Conservation (phyloP, 352 stramenopile genomes). For the Phytopythium litorale region DNA sequence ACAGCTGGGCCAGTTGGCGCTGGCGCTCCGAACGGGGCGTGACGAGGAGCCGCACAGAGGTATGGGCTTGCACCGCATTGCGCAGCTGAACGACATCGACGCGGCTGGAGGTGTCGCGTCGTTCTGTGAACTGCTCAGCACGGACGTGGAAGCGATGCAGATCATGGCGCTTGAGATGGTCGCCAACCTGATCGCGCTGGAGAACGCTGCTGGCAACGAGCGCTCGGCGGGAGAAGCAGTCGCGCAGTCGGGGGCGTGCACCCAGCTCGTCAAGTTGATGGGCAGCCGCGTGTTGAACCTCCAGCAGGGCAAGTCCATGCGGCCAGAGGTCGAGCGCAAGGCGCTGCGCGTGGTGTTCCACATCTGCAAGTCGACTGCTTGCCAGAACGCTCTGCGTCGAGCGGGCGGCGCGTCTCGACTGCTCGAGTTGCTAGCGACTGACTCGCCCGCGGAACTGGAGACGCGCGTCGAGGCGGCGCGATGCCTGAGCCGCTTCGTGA, state of each 20-base stretch:
- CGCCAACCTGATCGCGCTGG: conserved; percentile 64
- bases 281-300: conserved; percentile 53
- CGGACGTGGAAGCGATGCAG: conserved; percentile 49
- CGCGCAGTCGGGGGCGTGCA: conserved; percentile 51
- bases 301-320: conserved; percentile 34
- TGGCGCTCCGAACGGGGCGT: conserved; percentile 47
- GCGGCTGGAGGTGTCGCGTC: conserved; percentile 66
- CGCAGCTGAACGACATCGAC: conserved; percentile 84
- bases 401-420: conserved; percentile 47
- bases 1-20: conserved; percentile 58
- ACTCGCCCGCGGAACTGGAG: conserved; percentile 46
- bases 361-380: conserved; percentile 55
- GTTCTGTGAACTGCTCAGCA: conserved; percentile 66
- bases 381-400: conserved; percentile 64
- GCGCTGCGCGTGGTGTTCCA: conserved; percentile 73
- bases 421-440: conserved; percentile 47
- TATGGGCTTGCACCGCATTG: conserved; percentile 70
- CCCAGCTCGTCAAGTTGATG: conserved; percentile 56
- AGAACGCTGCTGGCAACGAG: conserved; percentile 72
- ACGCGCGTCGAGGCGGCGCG: conserved; percentile 63
- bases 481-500: conserved; percentile 70
- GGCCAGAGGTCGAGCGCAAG: conserved; percentile 64
- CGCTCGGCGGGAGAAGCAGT: conserved; percentile 60
- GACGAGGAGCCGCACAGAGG: conserved; percentile 50
- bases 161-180: conserved; percentile 68